A percentile compares a stretch with the other conserved stretches of the same genome.
These are phyloP conservation scores for Litsea cubeba DNA, from an alignment of 164 flowering plant species.

Conservation along the genomic window DNA sequence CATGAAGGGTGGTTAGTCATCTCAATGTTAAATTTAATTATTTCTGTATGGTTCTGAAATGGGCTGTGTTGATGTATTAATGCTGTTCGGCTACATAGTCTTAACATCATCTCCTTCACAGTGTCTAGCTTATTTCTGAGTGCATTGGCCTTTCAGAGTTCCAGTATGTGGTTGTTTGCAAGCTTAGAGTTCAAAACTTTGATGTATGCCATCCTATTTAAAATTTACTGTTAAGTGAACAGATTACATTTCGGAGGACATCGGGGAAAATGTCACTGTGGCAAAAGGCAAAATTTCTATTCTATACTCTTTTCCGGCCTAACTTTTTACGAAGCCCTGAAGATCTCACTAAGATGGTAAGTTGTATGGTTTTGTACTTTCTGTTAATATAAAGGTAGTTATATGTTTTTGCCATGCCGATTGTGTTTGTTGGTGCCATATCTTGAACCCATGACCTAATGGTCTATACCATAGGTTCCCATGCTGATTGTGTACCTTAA, in stretches of 20 bases:
- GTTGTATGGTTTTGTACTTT: conserved; percentile 1
- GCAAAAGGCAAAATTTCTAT: conserved; percentile 75
- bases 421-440: too few species aligned
- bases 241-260: conserved; percentile 87
- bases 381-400: not conserved
- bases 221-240: conserved; percentile 7
- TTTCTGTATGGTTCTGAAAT: not conserved
- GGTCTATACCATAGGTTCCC: too few species aligned
- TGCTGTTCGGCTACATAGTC: not conserved
- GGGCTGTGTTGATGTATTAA: not conserved
- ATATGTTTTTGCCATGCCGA: not conserved
- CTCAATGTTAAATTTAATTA: too few species aligned
- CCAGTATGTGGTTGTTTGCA: not conserved
- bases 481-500: not conserved
- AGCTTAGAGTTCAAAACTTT: not conserved
- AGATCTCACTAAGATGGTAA: conserved; percentile 73
- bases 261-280: conserved; percentile 91
- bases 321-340: conserved; percentile 75
- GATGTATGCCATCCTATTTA: not conserved
- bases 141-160: not conserved
- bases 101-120: not conserved
- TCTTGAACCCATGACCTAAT: too few species aligned
- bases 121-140: not conserved
- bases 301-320: conserved; percentile 63
- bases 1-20: not conserved